Conservation (phyloP, 2,329 filamentous ascomycete genomes). For the Grosmannia penicillata region DNA sequence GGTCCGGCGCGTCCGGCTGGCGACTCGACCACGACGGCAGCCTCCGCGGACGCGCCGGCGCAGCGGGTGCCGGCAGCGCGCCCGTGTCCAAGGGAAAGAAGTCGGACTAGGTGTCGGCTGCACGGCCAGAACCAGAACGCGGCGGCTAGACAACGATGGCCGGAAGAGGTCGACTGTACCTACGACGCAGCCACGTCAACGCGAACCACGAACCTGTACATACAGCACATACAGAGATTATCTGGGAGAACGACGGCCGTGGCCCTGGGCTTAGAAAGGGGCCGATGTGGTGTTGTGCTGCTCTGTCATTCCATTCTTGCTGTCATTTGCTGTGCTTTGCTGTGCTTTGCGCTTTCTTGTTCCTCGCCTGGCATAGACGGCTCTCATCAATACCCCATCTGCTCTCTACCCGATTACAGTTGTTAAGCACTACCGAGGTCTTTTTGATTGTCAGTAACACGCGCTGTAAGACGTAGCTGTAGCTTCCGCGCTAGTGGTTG, state of each 20-base stretch:
- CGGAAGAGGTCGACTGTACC: too few relatives aligned
- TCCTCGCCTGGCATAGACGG: conserved; percentile 9
- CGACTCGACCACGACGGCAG: conserved; percentile 23
- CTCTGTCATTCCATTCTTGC: neutral
- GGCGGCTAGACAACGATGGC: too few relatives aligned
- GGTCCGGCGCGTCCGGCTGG: conserved; percentile 15
- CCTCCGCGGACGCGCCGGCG: conserved; percentile 21
- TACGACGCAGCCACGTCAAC: too few relatives aligned
- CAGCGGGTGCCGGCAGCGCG: conserved; percentile 10
- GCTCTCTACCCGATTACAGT: too few relatives aligned
- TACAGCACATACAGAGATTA: too few relatives aligned
- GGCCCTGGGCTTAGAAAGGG: neutral
- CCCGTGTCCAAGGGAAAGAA: conserved; percentile 26
- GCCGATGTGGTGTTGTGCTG: neutral
- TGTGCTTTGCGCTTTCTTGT: neutral
- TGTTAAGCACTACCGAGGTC: too few relatives aligned
- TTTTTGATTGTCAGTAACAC: too few relatives aligned
- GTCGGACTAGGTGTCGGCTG: conserved; percentile 26
- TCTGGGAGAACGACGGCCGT: too few relatives aligned
- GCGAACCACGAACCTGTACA: too few relatives aligned
- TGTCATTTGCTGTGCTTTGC: neutral
- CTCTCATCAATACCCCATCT: conserved; percentile 10
- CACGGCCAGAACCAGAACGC: too few relatives aligned
- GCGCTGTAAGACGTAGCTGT: too few relatives aligned
- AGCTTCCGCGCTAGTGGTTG: too few relatives aligned